Base-by-base conservation (phyloP, 169 alveolate species). In the Ichthyophthirius multifiliis region DNA sequence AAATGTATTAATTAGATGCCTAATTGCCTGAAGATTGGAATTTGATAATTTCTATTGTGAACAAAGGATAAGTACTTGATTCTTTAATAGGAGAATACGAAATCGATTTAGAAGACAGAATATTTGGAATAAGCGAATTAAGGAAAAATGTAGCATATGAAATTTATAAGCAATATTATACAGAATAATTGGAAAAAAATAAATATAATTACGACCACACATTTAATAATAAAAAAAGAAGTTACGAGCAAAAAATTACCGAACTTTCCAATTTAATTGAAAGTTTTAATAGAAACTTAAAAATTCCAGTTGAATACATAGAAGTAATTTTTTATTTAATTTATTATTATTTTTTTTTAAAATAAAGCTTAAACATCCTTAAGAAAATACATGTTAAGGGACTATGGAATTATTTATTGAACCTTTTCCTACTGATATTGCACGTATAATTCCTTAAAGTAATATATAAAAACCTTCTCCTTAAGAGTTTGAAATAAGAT, bases 41-140 rank as follows among this genome's bases (percentile, higher is more conserved):
- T 41, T 41, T 94, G 16, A 79, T 67, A 43, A 31, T 94, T 3
- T 76, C 74, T 31, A 89, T 94, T 2, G 62, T 74, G 63, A 88
- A 84, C 47, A 48, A 86, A 41, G 80, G 90, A 0, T 27, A 67
- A 32, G 67, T 83, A 10, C 13, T 87, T 3, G 96, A 94, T 65
- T 65, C 84, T 7, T 16, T 90, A 30, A 94, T 94, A 4, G 97
- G 97, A 3, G 41, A 89, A 0, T 91, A 94, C 30, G 39, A 74
- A 44, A 84, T 94, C n/a, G 97, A 94, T 74, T 47, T 94, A 67
- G 97, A 94, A 75, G 94, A 94, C 73, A 76, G 97, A 41, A 75
- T 75, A 13, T 75, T 83, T 31, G n/a, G n/a, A n/a, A n/a, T n/a
- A n/a, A 46, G 43, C 23, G 67, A 82, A 20, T 47, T 71, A 23